Base-by-base conservation (phyloP, 768 basidiomycete genomes). In the Xanthoconium stramineum region DNA sequence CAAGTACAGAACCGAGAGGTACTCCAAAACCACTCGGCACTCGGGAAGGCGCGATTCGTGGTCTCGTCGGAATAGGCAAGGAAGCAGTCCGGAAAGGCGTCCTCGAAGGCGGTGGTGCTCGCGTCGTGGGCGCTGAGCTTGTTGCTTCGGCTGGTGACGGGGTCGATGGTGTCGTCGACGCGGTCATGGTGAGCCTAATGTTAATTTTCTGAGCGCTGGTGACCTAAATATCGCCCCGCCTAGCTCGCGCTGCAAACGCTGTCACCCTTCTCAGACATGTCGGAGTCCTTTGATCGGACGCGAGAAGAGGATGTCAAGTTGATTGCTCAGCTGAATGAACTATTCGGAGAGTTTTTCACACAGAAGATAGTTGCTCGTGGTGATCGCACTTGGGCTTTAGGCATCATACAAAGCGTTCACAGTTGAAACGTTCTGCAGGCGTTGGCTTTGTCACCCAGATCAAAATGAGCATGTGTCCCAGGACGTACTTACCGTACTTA, bases 21-120 rank as follows among this genome's bases (percentile, higher is more conserved):
- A 54, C 60, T n/a, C 62, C 69, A n/a, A 89, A 89, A 69, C 84
- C 83, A 56, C 79, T 83, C 19, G 93, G 92, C 7, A 90, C 91
- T 8, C 80, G 94, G 52, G 91, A 95, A 71, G 94, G 96, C 42
- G 91, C 95, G 0, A 84, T 98, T 36, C 84, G 94, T 2, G 93
- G 93, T 17, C 78, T 97, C 32, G 80, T 90, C 24, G 89, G 88
- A 15, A 85, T 95, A 3, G 92, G 92, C 0, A 86, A 90, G 63
- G 90, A 92, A 59, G 91, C 91, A 11, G 83, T 93, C 9, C 74
- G 88, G 38, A 89, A 92, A 69, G 91, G 91, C 1, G 74, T 94
- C 12, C 79, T 94, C 3, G 89, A 90, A 59, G 86, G 89, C 19
- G 87, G 89, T 3, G 91, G 91, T 15, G 88, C 88, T 7, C 83